These are phyloP conservation scores for Silene uniflora DNA, from an alignment of 148 eudicot genomes.

Conservation along the genomic window DNA sequence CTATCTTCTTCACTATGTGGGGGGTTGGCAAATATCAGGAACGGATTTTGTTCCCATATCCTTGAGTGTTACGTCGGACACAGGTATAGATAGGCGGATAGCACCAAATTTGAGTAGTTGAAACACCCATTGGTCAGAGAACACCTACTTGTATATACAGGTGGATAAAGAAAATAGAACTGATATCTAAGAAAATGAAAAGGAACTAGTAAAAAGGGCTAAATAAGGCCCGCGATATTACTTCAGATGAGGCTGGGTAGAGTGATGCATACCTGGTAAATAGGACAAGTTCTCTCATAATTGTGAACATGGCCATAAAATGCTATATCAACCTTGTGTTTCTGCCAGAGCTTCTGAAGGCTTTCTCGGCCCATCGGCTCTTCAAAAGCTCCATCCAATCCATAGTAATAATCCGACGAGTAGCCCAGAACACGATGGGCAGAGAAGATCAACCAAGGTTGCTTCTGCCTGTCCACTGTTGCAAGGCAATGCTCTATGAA, in stretches of 20 bases:
- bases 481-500: conserved; percentile 77
- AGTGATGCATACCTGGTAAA: conserved; percentile 58
- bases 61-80: too few species aligned
- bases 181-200: not conserved
- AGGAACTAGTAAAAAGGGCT: not conserved
- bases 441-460: conserved; percentile 81
- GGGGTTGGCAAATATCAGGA: too few species aligned
- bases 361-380: conserved; percentile 91
- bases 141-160: not conserved
- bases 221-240: not conserved
- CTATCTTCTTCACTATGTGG: too few species aligned
- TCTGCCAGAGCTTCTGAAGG: conserved; percentile 83
- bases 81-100: too few species aligned
- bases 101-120: too few species aligned
- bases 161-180: not conserved
- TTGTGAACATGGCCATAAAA: conserved; percentile 84
- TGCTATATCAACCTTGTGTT: conserved; percentile 76
- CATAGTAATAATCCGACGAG: conserved; percentile 62
- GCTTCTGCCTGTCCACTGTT: conserved; percentile 65
- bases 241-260: not conserved
- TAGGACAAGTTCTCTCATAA: conserved; percentile 82
- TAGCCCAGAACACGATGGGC: conserved; percentile 88
- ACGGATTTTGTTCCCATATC: too few species aligned
- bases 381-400: conserved; percentile 65
- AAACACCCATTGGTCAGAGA: too few species aligned